phyloP scores from a whole-genome alignment of 23 red algal species.

The Gracilaria caudata region DNA sequence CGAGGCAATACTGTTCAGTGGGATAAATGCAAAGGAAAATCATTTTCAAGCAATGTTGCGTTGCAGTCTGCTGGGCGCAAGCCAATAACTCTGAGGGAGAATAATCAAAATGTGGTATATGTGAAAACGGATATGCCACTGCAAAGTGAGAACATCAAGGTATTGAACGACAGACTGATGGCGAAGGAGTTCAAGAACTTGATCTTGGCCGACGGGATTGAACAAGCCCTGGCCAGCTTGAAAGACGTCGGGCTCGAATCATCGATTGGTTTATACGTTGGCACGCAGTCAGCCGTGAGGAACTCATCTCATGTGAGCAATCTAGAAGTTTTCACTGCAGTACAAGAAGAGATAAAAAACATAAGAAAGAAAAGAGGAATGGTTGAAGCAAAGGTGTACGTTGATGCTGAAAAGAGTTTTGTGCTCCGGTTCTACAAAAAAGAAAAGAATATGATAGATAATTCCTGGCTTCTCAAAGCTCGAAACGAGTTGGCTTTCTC shows the following conservation, averaged over 20 bases:
- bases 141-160: background rate
- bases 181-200: background rate
- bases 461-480: background rate
- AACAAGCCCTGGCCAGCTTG: background rate
- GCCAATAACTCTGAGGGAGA: background rate
- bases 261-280: slow-evolving; percentile 9
- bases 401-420: slow-evolving; percentile 6
- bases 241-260: slow-evolving; percentile 22
- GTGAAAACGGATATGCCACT: slow-evolving; percentile 18
- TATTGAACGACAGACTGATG: background rate
- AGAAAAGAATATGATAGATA: slow-evolving; percentile 6
- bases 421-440: background rate
- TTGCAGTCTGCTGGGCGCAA: background rate
- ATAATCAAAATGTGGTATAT: background rate
- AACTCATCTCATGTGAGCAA: background rate
- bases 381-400: background rate
- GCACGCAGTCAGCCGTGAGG: background rate
- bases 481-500: background rate
- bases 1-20: background rate
- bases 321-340: slow-evolving; percentile 2
- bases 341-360: background rate
- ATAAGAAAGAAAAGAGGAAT: background rate
- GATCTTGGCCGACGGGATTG: background rate
- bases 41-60: slow-evolving; percentile 8
- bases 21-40: slow-evolving; percentile 6